Base-by-base conservation (phyloP, 768 basidiomycete species). In the Collybiopsis luxurians region DNA sequence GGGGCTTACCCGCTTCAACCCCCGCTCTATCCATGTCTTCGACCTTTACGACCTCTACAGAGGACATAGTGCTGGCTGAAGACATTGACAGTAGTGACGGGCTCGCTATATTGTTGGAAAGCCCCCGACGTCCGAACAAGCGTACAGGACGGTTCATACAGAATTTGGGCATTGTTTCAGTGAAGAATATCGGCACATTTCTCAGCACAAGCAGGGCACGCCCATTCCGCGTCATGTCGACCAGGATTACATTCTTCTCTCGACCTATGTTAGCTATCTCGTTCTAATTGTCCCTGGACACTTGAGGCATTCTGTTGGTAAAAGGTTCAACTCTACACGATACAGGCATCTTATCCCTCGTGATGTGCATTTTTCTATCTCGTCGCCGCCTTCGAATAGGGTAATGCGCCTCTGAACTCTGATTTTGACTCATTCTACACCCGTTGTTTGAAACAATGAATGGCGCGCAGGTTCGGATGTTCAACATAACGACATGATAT, bases 391-490 rank as follows among this genome's bases (percentile, higher is more conserved):
- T 43, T 40, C 49, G n/a, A n/a, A n/a, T 70, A 98, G 94, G 97
- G 96, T 56, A 95, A 96, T 66, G 96, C 95, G 2, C 92, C 97
- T 3, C 80, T 98, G 57, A 96, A 94, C 73, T 97, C 95, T 10
- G 97, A 98, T 71, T 98, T 98, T 63, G 96, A 98, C 71, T 98
- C 97, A 4, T 99, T 98, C 76, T 98, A 98, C 79, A 96, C 95
- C 58, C 93, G 96, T 52, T 88, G 95, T 3, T 83, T 98, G 61
- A 98, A 98, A 71, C 79, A 81, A 11, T 92, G 96, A 53, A 87
- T 98, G 74, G 95, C 11, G 94, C 95, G 0, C 82, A 86, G 59
- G 87, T 98, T 4, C 79, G 95, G 46, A 89, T 86, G 82, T 99
- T 92, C 86, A 96, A 79, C 97, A 99, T 69, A 98, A 99, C 67